Evolutionary conservation across 2,329 filamentous ascomycete genomes (phyloP).

Genomic region (Sporothrix inflata): DNA sequence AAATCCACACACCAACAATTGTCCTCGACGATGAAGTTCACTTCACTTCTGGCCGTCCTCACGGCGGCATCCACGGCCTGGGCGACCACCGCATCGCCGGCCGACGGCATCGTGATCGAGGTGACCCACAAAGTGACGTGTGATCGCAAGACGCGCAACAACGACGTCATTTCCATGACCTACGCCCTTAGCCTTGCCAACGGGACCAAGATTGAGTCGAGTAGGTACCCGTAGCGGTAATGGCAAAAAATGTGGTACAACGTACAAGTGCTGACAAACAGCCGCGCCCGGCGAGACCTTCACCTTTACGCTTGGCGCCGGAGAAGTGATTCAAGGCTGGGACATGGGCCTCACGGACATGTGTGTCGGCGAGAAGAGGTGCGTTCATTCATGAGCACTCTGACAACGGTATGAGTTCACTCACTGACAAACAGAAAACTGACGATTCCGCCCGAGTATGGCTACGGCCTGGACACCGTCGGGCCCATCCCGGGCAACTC

Average conservation of each 20-base stretch:
- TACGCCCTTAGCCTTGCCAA: background rate
- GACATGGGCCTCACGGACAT: slow-evolving; percentile 8
- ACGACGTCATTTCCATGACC: slow-evolving; percentile 22
- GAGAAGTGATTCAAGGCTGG: slow-evolving; percentile 18
- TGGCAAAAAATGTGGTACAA: too few relatives aligned
- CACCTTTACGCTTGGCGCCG: slow-evolving; percentile 11
- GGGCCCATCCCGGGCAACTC: slow-evolving; percentile 19
- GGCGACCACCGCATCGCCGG: background rate
- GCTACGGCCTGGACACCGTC: background rate
- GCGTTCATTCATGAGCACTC: background rate
- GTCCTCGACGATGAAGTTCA: background rate
- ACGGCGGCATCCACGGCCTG: background rate
- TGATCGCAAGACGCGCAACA: background rate
- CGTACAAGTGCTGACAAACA: background rate
- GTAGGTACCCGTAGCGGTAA: background rate
- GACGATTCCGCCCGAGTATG: slow-evolving; percentile 14
- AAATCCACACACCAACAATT: too few relatives aligned
- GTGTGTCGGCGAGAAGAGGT: slow-evolving; percentile 22
- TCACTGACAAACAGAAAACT: slow-evolving; percentile 1
- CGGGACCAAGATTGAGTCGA: slow-evolving; percentile 21
- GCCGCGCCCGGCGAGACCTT: slow-evolving; percentile 18
- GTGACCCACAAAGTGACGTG: slow-evolving; percentile 5
- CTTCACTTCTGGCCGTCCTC: background rate
- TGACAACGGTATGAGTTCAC: background rate
- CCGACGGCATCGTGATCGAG: background rate